Percentiles rank a stretch among this genome's conserved stretches.
These are phyloP conservation scores for Aurantiochytrium sp. DNA, from an alignment of 108 stramenopile species.

Conservation along the genomic window DNA sequence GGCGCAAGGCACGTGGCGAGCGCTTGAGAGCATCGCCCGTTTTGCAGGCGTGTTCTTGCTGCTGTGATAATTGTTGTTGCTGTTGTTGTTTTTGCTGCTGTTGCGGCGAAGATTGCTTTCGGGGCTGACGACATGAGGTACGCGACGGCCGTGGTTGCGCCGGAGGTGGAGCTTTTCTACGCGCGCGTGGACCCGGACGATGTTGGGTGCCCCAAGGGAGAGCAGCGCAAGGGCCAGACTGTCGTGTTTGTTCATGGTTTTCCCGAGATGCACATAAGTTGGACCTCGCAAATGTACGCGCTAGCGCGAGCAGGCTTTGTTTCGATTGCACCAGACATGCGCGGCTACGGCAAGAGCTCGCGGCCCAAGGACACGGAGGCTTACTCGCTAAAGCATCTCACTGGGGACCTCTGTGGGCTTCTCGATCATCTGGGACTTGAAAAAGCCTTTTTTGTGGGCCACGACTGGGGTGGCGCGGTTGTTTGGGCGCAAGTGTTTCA, in stretches of 20 bases:
- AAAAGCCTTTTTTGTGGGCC: not conserved
- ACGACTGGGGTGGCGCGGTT: slow-evolving; percentile 1
- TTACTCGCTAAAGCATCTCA: not conserved
- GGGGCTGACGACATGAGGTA: not conserved
- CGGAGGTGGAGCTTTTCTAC: not conserved
- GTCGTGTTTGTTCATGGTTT: slow-evolving; percentile 1
- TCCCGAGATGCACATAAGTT: not conserved
- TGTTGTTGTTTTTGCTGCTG: too few species aligned
- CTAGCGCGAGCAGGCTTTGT: not conserved
- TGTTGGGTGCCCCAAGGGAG: not conserved
- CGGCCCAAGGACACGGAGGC: not conserved
- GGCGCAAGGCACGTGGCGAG: too few species aligned
- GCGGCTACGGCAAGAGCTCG: not conserved
- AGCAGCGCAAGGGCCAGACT: not conserved
- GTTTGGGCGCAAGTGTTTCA: not conserved
- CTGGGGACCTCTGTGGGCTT: not conserved
- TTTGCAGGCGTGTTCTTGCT: too few species aligned
- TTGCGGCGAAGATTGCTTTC: not conserved
- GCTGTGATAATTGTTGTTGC: too few species aligned
- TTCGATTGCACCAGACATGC: not conserved
- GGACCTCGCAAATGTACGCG: not conserved
- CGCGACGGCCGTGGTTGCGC: not conserved
- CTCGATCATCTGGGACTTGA: not conserved
- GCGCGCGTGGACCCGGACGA: not conserved
- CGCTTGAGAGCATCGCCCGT: too few species aligned